Evolutionary conservation across 495 filamentous ascomycete genomes (phyloP), one percentile per base, ranked within the genome.

Genomic region (Neurospora sp.): DNA sequence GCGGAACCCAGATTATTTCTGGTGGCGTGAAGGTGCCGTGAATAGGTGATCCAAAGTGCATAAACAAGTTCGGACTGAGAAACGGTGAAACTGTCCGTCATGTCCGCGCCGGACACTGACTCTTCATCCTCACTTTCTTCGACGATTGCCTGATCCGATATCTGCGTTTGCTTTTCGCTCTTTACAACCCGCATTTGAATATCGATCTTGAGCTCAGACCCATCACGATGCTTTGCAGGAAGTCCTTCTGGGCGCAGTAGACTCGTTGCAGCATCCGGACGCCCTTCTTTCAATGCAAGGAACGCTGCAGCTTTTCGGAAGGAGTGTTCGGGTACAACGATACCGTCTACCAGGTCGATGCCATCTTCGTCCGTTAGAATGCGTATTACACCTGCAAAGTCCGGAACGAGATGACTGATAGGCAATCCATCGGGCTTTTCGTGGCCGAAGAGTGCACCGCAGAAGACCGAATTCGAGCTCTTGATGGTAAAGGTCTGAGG

Each of bases 31-130:
- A 98, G 86, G 74, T 97, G 93, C 53, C 94, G 85, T 10, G 96
- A 98, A 79, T 98, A 99, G 5, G 94, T 98, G 68, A 99, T 90
- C 96, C 96, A 99, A 31, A 99, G 83, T 20, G 96, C 96, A 83
- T 94, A 98, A 6, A 98, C 94, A 42, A 97, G 85, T 77, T 97
- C 94, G 1, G 91, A 88, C 46, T 89, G 77, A 7, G 79, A 61
- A 18, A 80, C 76, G 20, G 66, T 71, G 39, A 79, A 74, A 66
- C 72, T 75, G 41, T 80, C 78, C 38, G 70, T 73, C 8, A 81
- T 77, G 71, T 77, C 78, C 31, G 53, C 53, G 14, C 72, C 68
- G 0, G 74, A 73, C 16, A 75, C 70, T 4, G 82, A 81, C 68
- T 84, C 83, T 46, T 88, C 84, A 27, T 87, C 87, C 38, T 87